phyloP scores from a whole-genome alignment of 192 early-diverging fungal genomes.

The Coemansia sp. region DNA sequence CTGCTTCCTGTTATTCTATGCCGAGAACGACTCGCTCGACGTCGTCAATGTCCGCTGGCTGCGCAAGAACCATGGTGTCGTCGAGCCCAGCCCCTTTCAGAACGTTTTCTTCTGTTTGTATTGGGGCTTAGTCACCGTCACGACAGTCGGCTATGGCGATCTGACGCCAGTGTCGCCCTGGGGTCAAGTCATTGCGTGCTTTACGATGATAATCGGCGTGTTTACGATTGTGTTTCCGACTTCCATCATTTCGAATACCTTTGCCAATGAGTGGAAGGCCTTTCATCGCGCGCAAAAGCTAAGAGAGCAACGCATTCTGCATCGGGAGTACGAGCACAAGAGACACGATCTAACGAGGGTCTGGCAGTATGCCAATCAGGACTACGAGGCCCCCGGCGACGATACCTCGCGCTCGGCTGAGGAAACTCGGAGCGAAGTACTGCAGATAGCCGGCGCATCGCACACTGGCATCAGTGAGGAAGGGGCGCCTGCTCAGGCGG shows the following conservation, averaged over 20 bases:
- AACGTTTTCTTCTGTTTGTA: conserved; percentile 55
- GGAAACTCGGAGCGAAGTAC: neutral
- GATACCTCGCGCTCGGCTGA: neutral
- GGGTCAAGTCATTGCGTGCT: conserved; percentile 51
- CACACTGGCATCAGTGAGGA: neutral
- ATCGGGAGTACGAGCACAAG: conserved; percentile 23
- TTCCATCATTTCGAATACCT: conserved; percentile 59
- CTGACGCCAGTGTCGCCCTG: conserved; percentile 50
- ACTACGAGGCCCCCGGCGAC: conserved; percentile 10
- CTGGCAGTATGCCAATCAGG: conserved; percentile 30
- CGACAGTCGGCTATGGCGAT: conserved; percentile 60
- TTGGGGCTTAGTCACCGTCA: conserved; percentile 58
- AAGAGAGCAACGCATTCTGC: conserved; percentile 29
- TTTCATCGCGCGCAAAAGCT: conserved; percentile 44
- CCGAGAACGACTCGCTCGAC: conserved; percentile 46
- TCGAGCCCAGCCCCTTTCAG: conserved; percentile 55
- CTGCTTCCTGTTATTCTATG: conserved; percentile 44
- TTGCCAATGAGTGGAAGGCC: conserved; percentile 56
- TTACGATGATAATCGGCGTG: conserved; percentile 59
- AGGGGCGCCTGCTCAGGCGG: neutral
- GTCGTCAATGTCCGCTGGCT: conserved; percentile 31
- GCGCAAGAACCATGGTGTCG: conserved; percentile 36
- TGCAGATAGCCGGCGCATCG: neutral
- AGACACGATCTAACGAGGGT: conserved; percentile 19
- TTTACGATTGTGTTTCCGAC: conserved; percentile 59